Conservation (phyloP, 108 stramenopile genomes). For the Pseudonitzschia multiseries region DNA sequence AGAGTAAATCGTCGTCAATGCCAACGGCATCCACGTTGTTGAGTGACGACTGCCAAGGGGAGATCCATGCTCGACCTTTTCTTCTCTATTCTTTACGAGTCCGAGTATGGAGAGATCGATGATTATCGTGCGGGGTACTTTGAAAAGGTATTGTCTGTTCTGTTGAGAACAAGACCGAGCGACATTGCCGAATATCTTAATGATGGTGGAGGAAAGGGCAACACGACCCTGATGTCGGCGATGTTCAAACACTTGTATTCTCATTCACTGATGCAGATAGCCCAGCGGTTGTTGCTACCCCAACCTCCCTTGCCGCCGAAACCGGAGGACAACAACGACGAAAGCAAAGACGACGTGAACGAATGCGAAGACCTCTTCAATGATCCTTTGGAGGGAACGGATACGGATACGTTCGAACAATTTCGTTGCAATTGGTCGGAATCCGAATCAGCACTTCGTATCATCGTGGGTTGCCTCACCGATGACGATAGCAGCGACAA, state of each 20-base stretch:
- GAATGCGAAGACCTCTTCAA: constrained; percentile 43
- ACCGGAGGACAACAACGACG: constrained; percentile 28
- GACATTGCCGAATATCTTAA: constrained; percentile 70
- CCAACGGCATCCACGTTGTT: neutral
- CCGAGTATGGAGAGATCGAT: constrained; percentile 70
- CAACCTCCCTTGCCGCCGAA: constrained; percentile 45
- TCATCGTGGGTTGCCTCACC: constrained; percentile 60
- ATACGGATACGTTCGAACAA: constrained; percentile 23
- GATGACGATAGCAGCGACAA: constrained; percentile 17
- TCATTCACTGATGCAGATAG: constrained; percentile 93
- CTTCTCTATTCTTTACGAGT: constrained; percentile 73
- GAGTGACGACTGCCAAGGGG: neutral
- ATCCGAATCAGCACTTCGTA: constrained; percentile 49
- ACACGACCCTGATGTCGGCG: constrained; percentile 62
- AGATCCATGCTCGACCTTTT: constrained; percentile 66
- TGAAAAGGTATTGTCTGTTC: constrained; percentile 83
- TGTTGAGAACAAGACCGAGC: constrained; percentile 69
- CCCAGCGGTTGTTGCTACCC: constrained; percentile 87
- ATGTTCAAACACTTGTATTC: constrained; percentile 86
- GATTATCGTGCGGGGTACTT: constrained; percentile 94
- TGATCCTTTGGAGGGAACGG: constrained; percentile 43
- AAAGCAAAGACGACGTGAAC: constrained; percentile 32
- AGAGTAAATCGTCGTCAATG: neutral
- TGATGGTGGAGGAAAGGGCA: constrained; percentile 42
- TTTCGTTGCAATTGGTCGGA: constrained; percentile 76